These are phyloP conservation scores for Phytopythium litorale DNA, from an alignment of 352 stramenopile genomes.

Conservation along the genomic window DNA sequence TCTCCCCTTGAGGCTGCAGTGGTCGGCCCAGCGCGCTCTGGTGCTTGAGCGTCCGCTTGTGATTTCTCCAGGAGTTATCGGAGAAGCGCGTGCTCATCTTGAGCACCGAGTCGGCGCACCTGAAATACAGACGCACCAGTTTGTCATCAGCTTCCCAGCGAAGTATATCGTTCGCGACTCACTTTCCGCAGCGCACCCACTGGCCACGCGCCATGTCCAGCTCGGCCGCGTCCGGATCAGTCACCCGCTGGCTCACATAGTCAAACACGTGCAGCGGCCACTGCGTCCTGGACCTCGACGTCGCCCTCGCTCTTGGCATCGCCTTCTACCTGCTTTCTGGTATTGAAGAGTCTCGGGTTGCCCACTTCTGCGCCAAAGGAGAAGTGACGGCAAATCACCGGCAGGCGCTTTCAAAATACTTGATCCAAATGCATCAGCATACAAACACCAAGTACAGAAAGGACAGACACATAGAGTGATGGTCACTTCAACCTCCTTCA, in stretches of 20 bases:
- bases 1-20: background rate
- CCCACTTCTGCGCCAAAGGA: background rate
- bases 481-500: conserved; percentile 32
- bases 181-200: conserved; percentile 58
- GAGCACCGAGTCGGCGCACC: conserved; percentile 32
- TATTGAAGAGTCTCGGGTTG: background rate
- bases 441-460: conserved; percentile 21
- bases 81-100: conserved; percentile 24
- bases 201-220: conserved; percentile 37
- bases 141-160: background rate
- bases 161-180: background rate
- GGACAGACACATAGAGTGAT: conserved; percentile 35
- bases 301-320: background rate
- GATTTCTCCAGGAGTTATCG: conserved; percentile 19
- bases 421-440: too few relatives aligned
- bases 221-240: conserved; percentile 27
- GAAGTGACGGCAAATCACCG: background rate
- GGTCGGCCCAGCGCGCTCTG: background rate
- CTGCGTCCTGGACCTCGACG: background rate
- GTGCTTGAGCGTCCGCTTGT: conserved; percentile 16
- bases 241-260: conserved; percentile 33
- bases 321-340: background rate
- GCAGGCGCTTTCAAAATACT: too few relatives aligned
- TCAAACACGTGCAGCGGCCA: conserved; percentile 53
- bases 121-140: conserved; percentile 1